Base-by-base conservation (phyloP, 2,329 filamentous ascomycete species). In the Epichloe elymi region DNA sequence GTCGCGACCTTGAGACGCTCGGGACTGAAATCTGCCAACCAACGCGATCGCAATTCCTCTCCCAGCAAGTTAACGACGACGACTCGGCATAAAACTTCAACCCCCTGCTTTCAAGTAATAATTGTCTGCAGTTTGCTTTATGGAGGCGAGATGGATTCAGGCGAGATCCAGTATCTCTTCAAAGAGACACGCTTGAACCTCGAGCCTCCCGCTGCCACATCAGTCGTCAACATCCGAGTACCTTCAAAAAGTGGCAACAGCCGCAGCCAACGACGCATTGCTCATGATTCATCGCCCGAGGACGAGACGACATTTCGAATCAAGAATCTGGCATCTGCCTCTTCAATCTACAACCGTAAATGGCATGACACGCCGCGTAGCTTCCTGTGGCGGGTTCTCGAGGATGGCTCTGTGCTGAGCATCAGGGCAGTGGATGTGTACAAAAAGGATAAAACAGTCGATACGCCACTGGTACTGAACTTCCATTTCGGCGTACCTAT, bases 361-460 rank as follows among this genome's bases (percentile, higher is more conserved):
- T 79, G 85, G 65, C 80, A 85, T 61, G 74, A 78, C 56, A 83
- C 85, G 56, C 93, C 93, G 39, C 83, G 86, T 63, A 88, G 81
- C 67, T 94, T 97, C 63, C 76, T 95, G 46, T 98, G 93, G 93
- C 81, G 91, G 59, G 77, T 97, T 39, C 70, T 96, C 54, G 85
- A 95, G 61, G 82, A 88, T 60, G 81, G 82, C 61, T 86, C 79
- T 58, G 74, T 88, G 55, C 74, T 98, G 59, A 91, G 93, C 68
- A 75, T 98, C 48, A 85, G 88, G 62, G 83, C 82, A 40, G 81
- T 87, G 54, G 93, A 98, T 67, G 70, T 96, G 57, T 85, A 81
- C 64, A 89, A 78, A 70, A 79, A 75, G 57, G 75, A 74, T 54
- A 76, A 74, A 58, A 77, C 81, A 20, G 68, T 74, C 42, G 88